Evolutionary conservation across 129 eudicot species (phyloP), one percentile per base, ranked within the genome.

Genomic region (Centaurea solstitialis): DNA sequence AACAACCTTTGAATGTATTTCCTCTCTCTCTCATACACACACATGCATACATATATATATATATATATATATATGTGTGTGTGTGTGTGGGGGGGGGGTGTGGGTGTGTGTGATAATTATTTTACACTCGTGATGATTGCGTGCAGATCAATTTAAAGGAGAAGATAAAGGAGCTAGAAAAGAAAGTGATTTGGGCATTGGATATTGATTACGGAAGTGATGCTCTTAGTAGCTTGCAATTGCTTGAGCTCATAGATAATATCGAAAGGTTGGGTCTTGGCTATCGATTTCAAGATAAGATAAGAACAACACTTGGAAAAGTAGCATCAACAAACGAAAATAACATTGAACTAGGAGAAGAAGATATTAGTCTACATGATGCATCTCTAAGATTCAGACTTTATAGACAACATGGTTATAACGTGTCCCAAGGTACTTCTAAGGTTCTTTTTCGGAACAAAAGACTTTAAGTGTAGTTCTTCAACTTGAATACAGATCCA

Each of bases 381-480:
- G 39, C 70, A 0, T n/a, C 82, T 33, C 76, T 79, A 8, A 53
- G 35, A 70, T 79, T 79, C 30, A 79, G 76, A 22, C 59, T 79
- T 28, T 41, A 50, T 22, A 50, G 82, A 70, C 82, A 79, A 53
- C 70, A 79, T 79, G 75, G 68, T 7, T 59, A 69, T 69, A 15
- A 35, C 0, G 59, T 70, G 7, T 73, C 82, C 6, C 24, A 47
- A 79, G 82, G 82, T 80, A 72, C 24, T 4, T 75, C 21, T 3
- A n/a, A n/a, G 3, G 24, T 26, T 26, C 2, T 26, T 26, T 26
- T 26, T 2, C 30, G 30, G n/a, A n/a, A n/a, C n/a, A n/a, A n/a
- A n/a, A n/a, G n/a, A n/a, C n/a, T n/a, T n/a, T n/a, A n/a, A n/a
- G n/a, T n/a, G n/a, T n/a, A n/a, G n/a, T n/a, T n/a, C n/a, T n/a